Base-by-base conservation (phyloP, 257 asterid genomes). In the Cruciata laevipes region DNA sequence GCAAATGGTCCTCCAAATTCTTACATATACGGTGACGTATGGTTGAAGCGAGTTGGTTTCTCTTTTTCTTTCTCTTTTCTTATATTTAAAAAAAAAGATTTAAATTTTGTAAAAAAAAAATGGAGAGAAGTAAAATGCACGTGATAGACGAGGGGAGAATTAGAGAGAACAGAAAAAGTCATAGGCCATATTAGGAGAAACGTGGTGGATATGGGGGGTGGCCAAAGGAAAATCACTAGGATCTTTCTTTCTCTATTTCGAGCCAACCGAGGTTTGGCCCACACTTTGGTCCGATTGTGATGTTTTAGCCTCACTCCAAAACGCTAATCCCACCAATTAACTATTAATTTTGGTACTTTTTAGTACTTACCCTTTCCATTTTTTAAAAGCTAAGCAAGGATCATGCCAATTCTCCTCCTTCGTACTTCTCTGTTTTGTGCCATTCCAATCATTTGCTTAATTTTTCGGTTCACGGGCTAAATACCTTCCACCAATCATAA, bases 61-160 rank as follows among this genome's bases (percentile, higher is more conserved):
- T 14, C 11, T 9, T 42, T 40, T 6, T 3, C 0, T 21, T 56
- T 1, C 3, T 2, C 3, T 9, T 59, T 25, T 25, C 6, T 23
- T 9, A 31, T 11, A 2, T 57, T 8, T 1, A 13, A 3, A 58
- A 2, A 9, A 58, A 9, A 25, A 25, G 30, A 11, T 30, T 53
- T 20, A n/a, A 53, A 14, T 33, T 32, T 31, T 0, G 55, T 47
- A n/a, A 16, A 47, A 47, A 3, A n/a, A 16, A 47, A 47, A 3
- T 47, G 6, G 20, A 65, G 69, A 42, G 21, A 63, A 78, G 76
- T 67, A 74, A 83, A 76, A 66, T 75, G 83, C 90, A 89, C 96
- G 95, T 87, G 92, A 68, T 59, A 32, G 66, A n/a, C 68, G 63
- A 73, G 78, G 85, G 78, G 71, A 79, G 77, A 76, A 70, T 18